Percentiles rank a stretch among this genome's conserved stretches.
These are phyloP conservation scores for Clavispora phyllophila DNA, from an alignment of 805 yeast species.

Conservation along the genomic window DNA sequence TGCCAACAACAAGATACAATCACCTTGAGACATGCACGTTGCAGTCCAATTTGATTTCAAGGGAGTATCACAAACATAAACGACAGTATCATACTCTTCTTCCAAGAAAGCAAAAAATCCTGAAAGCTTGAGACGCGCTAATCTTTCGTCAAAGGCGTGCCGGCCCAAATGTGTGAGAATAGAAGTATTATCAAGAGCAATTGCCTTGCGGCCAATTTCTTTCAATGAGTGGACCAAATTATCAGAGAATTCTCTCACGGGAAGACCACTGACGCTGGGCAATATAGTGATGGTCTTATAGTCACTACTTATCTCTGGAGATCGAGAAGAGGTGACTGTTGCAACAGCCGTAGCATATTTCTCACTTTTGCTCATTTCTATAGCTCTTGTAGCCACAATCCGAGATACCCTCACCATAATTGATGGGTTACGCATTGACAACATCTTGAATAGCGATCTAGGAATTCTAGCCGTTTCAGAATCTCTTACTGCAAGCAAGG, in stretches of 20 bases:
- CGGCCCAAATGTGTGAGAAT: slow-evolving; percentile 78
- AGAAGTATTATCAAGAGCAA: slow-evolving; percentile 78
- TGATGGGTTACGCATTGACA: slow-evolving; percentile 80
- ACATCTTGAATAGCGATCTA: slow-evolving; percentile 76
- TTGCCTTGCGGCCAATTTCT: slow-evolving; percentile 66
- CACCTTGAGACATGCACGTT: slow-evolving; percentile 92
- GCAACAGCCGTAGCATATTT: slow-evolving; percentile 12
- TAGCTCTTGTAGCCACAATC: slow-evolving; percentile 67
- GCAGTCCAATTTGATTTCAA: slow-evolving; percentile 84
- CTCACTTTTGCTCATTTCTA: slow-evolving; percentile 13
- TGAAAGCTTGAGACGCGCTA: slow-evolving; percentile 78
- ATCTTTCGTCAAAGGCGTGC: slow-evolving; percentile 80
- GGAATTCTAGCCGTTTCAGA: slow-evolving; percentile 94
- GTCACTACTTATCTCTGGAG: slow-evolving; percentile 34
- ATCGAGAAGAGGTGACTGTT: slow-evolving; percentile 28
- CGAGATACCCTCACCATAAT: slow-evolving; percentile 87
- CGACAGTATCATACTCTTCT: slow-evolving; percentile 80
- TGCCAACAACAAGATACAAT: slow-evolving; percentile 84
- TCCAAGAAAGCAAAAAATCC: slow-evolving; percentile 90
- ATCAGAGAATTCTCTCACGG: slow-evolving; percentile 80
- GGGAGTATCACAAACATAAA: slow-evolving; percentile 84
- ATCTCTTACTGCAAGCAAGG: slow-evolving; percentile 83
- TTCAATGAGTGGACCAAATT: slow-evolving; percentile 66
- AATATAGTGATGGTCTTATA: slow-evolving; percentile 81
- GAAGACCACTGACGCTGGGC: slow-evolving; percentile 77